Percentiles rank a stretch among this genome's conserved stretches.
phyloP scores from a whole-genome alignment of 2,329 filamentous ascomycete genomes.

The Arachnomyces sp. region DNA sequence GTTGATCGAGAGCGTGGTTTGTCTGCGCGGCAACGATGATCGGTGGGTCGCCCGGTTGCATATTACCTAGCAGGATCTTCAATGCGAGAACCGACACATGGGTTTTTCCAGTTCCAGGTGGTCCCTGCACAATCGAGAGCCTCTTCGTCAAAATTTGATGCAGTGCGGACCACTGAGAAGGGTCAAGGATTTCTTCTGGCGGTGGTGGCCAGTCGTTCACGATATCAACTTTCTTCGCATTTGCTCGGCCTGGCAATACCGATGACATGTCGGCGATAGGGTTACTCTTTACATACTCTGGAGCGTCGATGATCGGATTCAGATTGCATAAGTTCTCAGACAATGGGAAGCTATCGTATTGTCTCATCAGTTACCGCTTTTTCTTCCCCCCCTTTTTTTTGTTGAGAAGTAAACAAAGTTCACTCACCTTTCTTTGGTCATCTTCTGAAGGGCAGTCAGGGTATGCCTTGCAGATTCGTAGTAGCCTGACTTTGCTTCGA shows the following conservation, averaged over 20 bases:
- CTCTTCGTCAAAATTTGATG: conserved; percentile 62
- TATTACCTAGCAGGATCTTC: conserved; percentile 56
- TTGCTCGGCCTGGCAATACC: conserved; percentile 28
- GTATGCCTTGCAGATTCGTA: conserved; percentile 71
- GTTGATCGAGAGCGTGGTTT: conserved; percentile 82
- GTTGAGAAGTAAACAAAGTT: background rate
- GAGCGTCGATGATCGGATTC: conserved; percentile 36
- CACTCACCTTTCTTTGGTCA: conserved; percentile 46
- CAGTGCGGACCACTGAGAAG: conserved; percentile 63
- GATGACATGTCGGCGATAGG: conserved; percentile 46
- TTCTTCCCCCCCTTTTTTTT: too few species aligned
- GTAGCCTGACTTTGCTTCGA: conserved; percentile 66
- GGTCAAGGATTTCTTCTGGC: conserved; percentile 51
- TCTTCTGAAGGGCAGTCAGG: conserved; percentile 63
- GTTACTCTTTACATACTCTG: conserved; percentile 45
- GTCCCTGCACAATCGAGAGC: conserved; percentile 73
- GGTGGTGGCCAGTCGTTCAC: conserved; percentile 48
- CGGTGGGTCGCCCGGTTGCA: conserved; percentile 50
- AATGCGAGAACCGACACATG: conserved; percentile 69
- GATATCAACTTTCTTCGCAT: conserved; percentile 46
- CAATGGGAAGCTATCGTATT: conserved; percentile 34
- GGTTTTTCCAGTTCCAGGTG: conserved; percentile 74
- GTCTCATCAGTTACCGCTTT: conserved; percentile 8
- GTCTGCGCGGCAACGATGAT: conserved; percentile 80
- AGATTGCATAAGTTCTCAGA: conserved; percentile 37